phyloP scores from a whole-genome alignment of 345 rosid species.

The Microthlaspi erraticum region DNA sequence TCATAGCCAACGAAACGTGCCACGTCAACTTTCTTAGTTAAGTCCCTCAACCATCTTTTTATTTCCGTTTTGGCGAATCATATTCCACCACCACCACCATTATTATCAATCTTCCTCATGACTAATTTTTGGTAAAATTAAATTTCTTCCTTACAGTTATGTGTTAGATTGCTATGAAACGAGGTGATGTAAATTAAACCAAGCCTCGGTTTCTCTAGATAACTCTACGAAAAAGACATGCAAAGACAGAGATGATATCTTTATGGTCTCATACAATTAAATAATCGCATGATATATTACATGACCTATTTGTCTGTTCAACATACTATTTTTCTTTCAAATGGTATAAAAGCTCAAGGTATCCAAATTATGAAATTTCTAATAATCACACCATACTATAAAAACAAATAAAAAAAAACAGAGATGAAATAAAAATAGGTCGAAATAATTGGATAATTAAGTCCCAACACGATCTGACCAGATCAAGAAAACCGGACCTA shows the following conservation, averaged over 20 bases:
- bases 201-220: slow-evolving; percentile 12
- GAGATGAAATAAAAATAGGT: slow-evolving; percentile 10
- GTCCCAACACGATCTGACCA: slow-evolving; percentile 36
- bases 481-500: slow-evolving; percentile 44
- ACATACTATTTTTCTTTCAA: background rate
- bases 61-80: slow-evolving; percentile 72
- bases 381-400: slow-evolving; percentile 10
- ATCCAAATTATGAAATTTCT: background rate
- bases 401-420: background rate
- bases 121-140: background rate
- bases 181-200: background rate
- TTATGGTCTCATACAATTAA: slow-evolving; percentile 25
- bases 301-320: slow-evolving; percentile 10
- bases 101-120: slow-evolving; percentile 49
- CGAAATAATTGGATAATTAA: slow-evolving; percentile 34
- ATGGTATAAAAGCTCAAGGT: background rate
- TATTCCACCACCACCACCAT: slow-evolving; percentile 62
- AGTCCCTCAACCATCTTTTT: slow-evolving; percentile 56
- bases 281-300: background rate
- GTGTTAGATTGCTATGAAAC: slow-evolving; percentile 3
- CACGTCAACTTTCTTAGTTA: slow-evolving; percentile 70
- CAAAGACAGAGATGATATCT: slow-evolving; percentile 23
- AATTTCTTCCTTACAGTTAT: background rate
- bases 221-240: slow-evolving; percentile 28
- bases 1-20: slow-evolving; percentile 30